A percentile compares a stretch with the other conserved stretches of the same genome.
These are phyloP conservation scores for Jackrogersella multiformis DNA, from an alignment of 495 filamentous ascomycete species.

Conservation along the genomic window DNA sequence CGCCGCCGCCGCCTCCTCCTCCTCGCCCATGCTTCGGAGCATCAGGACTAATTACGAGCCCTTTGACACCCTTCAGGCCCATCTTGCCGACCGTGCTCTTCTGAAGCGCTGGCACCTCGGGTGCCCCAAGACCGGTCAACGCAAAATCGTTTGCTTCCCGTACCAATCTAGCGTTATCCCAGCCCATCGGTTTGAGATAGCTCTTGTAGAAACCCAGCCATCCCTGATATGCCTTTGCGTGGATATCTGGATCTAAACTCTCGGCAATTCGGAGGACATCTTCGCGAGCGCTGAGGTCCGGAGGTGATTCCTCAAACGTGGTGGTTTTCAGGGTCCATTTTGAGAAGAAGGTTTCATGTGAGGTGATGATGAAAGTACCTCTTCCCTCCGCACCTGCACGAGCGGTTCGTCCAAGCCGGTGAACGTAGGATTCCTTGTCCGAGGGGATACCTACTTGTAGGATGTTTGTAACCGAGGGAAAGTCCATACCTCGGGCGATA, in stretches of 20 bases:
- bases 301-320: conserved; percentile 39
- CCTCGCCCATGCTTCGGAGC: conserved; percentile 23
- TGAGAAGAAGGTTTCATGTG: conserved; percentile 69
- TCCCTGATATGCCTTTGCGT: conserved; percentile 48
- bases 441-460: conserved; percentile 72
- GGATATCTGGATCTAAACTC: conserved; percentile 26
- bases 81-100: conserved; percentile 62
- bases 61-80: conserved; percentile 59
- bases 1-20: neutral
- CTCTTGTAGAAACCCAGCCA: conserved; percentile 64
- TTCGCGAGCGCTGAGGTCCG: conserved; percentile 44
- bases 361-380: conserved; percentile 69
- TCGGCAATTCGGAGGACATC: conserved; percentile 36
- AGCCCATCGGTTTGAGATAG: conserved; percentile 53
- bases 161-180: conserved; percentile 53
- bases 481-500: conserved; percentile 79
- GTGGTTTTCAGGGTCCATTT: conserved; percentile 50
- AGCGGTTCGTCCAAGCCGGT: conserved; percentile 76
- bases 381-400: conserved; percentile 75
- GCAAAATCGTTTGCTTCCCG: conserved; percentile 57
- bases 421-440: conserved; percentile 73
- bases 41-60: conserved; percentile 48
- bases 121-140: conserved; percentile 51
- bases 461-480: conserved; percentile 76
- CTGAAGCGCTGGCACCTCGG: conserved; percentile 56